Evolutionary conservation across 169 alveolate genomes (phyloP).

Genomic region (Plasmodium sp.): DNA sequence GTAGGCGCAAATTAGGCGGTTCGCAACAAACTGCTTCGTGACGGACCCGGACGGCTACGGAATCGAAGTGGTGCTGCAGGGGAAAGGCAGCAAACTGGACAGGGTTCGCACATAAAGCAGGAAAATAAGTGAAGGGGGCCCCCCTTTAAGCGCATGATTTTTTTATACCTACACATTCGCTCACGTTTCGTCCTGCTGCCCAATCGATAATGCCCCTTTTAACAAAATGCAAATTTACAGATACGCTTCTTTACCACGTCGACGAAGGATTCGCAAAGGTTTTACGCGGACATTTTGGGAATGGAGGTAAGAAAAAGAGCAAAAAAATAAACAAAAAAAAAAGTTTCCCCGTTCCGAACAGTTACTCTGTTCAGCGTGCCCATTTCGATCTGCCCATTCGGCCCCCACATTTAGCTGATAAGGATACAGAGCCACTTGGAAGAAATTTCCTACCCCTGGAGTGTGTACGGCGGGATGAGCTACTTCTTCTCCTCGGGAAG

Average conservation of each 20-base stretch:
- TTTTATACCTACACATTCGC: conserved; percentile 4
- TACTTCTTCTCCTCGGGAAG: conserved; percentile 53
- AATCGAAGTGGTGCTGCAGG: conserved; percentile 46
- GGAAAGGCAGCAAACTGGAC: conserved; percentile 13
- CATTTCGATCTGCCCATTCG: neutral
- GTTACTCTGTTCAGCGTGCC: neutral
- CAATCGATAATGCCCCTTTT: neutral
- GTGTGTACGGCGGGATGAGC: conserved; percentile 72
- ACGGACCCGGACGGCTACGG: conserved; percentile 75
- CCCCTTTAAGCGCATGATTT: neutral
- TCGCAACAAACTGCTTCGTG: conserved; percentile 51
- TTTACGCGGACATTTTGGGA: conserved; percentile 70
- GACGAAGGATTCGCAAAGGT: conserved; percentile 67
- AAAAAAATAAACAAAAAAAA: neutral
- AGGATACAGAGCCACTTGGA: conserved; percentile 69
- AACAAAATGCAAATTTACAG: conserved; percentile 26
- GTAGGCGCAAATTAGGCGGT: conserved; percentile 57
- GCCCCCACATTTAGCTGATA: conserved; percentile 14
- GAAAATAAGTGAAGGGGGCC: neutral
- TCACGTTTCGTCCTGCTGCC: neutral
- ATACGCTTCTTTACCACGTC: conserved; percentile 65
- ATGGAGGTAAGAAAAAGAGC: conserved; percentile 33
- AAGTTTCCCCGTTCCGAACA: neutral
- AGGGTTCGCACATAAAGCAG: conserved; percentile 11
- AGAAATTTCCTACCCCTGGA: conserved; percentile 74